Evolutionary conservation across 2,329 filamentous ascomycete genomes (phyloP), one percentile per base, ranked within the genome.

Genomic region (Diaporthe vaccinii): DNA sequence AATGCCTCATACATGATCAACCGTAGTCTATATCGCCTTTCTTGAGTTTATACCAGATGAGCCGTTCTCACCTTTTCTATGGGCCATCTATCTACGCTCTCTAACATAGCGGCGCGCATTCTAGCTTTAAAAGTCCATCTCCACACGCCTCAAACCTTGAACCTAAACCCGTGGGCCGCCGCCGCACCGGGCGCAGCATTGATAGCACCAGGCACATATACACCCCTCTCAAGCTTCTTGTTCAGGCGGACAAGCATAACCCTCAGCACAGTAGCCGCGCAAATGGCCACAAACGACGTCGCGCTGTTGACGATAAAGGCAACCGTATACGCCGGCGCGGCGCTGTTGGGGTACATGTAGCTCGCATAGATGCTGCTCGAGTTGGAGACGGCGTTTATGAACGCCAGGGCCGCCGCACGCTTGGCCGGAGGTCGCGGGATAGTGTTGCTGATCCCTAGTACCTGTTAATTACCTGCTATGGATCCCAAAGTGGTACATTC

Each of bases 391-490:
- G 92, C 92, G 80, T 96, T 96, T 83, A 96, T 94, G 76, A 93
- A 91, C 1, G 93, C 94, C 7, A 96, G 82, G 0, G 93, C 93
- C 0, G 93, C 86, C 1, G 87, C 87, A 76, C 93, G 89, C 85
- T 96, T 96, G 2, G 93, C 91, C 0, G 93, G 93, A 4, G 94
- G 94, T 7, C 94, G 90, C 0, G 94, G 93, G 70, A 96, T 87
- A 1, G 92, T 93, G 81, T 93, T 94, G 62, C 89, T 91, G 77
- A 96, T 95, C 94, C n/a, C n/a, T n/a, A n/a, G n/a, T n/a, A n/a
- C n/a, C n/a, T n/a, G n/a, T n/a, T n/a, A n/a, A n/a, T n/a, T n/a
- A n/a, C n/a, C n/a, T n/a, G n/a, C n/a, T n/a, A n/a, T n/a, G n/a
- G n/a, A n/a, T n/a, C n/a, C n/a, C n/a, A n/a, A n/a, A n/a, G n/a